These are phyloP conservation scores for Helicostylum pulchrum DNA, from an alignment of 192 early-diverging fungal genomes.

Conservation along the genomic window DNA sequence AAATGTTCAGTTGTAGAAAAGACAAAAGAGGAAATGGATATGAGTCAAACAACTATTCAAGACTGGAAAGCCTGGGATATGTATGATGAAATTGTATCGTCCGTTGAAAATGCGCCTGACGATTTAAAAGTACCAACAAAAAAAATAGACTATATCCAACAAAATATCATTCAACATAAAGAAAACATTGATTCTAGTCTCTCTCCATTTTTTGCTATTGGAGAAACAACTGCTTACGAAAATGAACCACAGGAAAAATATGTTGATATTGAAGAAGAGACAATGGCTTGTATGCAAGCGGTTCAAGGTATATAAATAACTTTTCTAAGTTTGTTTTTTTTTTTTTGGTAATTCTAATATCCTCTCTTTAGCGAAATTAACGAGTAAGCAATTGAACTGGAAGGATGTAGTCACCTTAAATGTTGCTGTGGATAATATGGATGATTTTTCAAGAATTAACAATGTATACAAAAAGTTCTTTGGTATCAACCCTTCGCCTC, in stretches of 20 bases:
- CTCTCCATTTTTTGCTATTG: constrained; percentile 29
- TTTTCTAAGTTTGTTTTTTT: no score
- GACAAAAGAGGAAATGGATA: constrained; percentile 28
- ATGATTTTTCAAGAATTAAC: constrained; percentile 62
- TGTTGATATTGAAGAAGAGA: constrained; percentile 46
- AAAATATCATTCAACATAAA: background rate
- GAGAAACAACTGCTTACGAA: constrained; percentile 45
- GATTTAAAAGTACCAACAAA: background rate
- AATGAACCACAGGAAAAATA: background rate
- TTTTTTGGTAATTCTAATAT: background rate
- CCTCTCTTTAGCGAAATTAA: constrained; percentile 38
- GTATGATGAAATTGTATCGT: constrained; percentile 15
- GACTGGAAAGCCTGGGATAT: constrained; percentile 16
- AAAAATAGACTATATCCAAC: background rate
- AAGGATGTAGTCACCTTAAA: constrained; percentile 61
- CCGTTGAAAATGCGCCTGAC: background rate
- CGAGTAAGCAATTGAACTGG: constrained; percentile 42
- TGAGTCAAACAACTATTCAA: background rate
- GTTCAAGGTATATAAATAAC: constrained; percentile 28
- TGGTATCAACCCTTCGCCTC: constrained; percentile 70
- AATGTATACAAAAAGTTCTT: constrained; percentile 64
- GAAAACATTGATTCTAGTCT: background rate
- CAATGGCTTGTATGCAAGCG: constrained; percentile 40
- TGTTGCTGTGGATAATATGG: constrained; percentile 66
- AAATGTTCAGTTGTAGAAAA: constrained; percentile 71